These are phyloP conservation scores for Coniferiporia sulphurascens DNA, from an alignment of 1,284 basidiomycete genomes.

Conservation along the genomic window DNA sequence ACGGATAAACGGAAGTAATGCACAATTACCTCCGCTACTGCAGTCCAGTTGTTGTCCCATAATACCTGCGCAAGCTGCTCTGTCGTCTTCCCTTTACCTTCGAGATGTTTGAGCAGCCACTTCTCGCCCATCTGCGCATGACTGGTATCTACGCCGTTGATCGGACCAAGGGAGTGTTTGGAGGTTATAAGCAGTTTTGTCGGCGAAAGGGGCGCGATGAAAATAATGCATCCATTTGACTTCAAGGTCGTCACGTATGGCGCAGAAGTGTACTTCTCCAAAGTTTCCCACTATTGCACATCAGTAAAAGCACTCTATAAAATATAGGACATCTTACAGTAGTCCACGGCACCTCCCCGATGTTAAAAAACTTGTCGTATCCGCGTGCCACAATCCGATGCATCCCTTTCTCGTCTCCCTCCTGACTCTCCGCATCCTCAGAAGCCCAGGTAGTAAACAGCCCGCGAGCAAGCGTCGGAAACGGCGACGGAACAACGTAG, in stretches of 20 bases:
- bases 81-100: conserved; percentile 59
- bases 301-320: neutral
- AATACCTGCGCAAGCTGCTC: conserved; percentile 70
- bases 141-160: conserved; percentile 35
- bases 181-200: conserved; percentile 82
- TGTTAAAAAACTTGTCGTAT: conserved; percentile 99
- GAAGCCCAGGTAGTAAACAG: conserved; percentile 64
- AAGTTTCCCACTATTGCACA: conserved; percentile 65
- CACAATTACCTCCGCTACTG: conserved; percentile 76
- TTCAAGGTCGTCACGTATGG: conserved; percentile 93
- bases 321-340: conserved; percentile 48
- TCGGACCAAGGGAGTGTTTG: conserved; percentile 81
- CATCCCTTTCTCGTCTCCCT: conserved; percentile 19
- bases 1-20: neutral
- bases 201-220: conserved; percentile 83
- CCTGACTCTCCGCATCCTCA: conserved; percentile 23
- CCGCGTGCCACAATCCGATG: conserved; percentile 85
- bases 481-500: conserved; percentile 81
- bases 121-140: conserved; percentile 78
- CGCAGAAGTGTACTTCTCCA: conserved; percentile 66
- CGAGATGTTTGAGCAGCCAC: conserved; percentile 81
- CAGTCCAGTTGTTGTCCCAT: conserved; percentile 86
- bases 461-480: conserved; percentile 87
- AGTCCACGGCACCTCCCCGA: conserved; percentile 93
- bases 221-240: conserved; percentile 98